These are phyloP conservation scores for Houttuynia cordata DNA, from an alignment of 164 flowering plant genomes.

Conservation along the genomic window DNA sequence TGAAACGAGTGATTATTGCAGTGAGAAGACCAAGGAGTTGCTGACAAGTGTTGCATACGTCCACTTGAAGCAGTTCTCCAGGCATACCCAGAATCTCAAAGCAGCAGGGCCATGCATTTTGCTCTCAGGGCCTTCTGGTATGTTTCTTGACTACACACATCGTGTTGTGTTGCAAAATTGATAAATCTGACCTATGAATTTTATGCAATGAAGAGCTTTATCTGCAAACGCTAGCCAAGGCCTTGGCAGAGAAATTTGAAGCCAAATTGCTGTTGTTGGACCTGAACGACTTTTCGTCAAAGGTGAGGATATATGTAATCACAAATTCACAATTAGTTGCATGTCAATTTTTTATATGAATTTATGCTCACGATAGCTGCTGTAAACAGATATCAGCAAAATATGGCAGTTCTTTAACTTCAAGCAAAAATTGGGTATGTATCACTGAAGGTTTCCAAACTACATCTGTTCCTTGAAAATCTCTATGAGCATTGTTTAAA, in stretches of 20 bases:
- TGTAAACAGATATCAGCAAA: constrained; percentile 76
- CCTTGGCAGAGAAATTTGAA: constrained; percentile 82
- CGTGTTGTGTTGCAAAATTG: too few relatives aligned
- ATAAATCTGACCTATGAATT: too few relatives aligned
- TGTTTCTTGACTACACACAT: constrained; percentile 7
- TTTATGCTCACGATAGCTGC: neutral
- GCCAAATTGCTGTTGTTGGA: constrained; percentile 83
- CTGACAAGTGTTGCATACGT: constrained; percentile 86
- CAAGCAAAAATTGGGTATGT: too few relatives aligned
- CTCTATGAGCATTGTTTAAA: too few relatives aligned
- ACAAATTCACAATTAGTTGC: too few relatives aligned
- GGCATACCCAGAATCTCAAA: constrained; percentile 72
- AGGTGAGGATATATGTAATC: constrained; percentile 30
- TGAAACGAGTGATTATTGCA: constrained; percentile 11
- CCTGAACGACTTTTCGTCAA: constrained; percentile 70
- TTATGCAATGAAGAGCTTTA: constrained; percentile 50
- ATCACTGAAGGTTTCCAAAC: constrained; percentile 52
- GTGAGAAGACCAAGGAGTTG: constrained; percentile 78
- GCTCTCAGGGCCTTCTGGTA: constrained; percentile 97
- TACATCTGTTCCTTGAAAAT: neutral
- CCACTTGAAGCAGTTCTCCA: constrained; percentile 74
- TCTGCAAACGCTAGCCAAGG: constrained; percentile 98
- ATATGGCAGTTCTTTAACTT: constrained; percentile 32
- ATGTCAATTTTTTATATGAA: neutral
- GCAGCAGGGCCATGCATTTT: constrained; percentile 86